phyloP scores from a whole-genome alignment of 2,329 filamentous ascomycete genomes.

The Pseudocercospora eumusae region DNA sequence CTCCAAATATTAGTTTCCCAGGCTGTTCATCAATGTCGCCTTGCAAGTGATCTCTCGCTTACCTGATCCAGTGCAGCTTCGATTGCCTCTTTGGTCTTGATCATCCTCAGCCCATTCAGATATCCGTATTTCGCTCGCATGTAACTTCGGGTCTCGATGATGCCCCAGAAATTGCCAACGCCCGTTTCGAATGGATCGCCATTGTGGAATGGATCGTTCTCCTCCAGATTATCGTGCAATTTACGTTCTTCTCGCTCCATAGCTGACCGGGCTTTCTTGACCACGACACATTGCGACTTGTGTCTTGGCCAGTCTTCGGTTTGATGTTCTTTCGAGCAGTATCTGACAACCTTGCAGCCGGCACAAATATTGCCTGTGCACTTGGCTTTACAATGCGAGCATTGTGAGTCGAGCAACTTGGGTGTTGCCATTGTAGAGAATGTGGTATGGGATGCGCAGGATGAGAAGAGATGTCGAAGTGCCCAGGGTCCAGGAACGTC shows the following conservation, averaged over 20 bases:
- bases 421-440: background rate
- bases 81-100: constrained; percentile 15
- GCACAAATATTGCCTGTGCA: background rate
- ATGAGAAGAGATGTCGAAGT: too few species aligned
- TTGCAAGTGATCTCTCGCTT: too few species aligned
- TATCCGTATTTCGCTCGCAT: constrained; percentile 6
- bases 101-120: background rate
- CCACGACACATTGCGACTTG: background rate
- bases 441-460: background rate
- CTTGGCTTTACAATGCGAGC: background rate
- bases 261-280: background rate
- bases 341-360: background rate
- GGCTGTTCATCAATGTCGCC: too few species aligned
- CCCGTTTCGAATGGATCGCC: background rate
- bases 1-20: too few species aligned
- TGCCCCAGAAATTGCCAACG: constrained; percentile 15
- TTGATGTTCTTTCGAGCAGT: background rate
- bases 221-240: background rate
- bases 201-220: background rate
- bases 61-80: background rate
- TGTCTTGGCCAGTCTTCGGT: background rate
- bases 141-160: constrained; percentile 8
- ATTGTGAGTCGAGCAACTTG: background rate
- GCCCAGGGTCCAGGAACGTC: too few species aligned
- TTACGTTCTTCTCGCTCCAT: background rate